Percentiles rank a stretch among this genome's conserved stretches.
Evolutionary conservation across 2,329 filamentous ascomycete genomes (phyloP).

Genomic region (Cephalotrichum gorgonifer): DNA sequence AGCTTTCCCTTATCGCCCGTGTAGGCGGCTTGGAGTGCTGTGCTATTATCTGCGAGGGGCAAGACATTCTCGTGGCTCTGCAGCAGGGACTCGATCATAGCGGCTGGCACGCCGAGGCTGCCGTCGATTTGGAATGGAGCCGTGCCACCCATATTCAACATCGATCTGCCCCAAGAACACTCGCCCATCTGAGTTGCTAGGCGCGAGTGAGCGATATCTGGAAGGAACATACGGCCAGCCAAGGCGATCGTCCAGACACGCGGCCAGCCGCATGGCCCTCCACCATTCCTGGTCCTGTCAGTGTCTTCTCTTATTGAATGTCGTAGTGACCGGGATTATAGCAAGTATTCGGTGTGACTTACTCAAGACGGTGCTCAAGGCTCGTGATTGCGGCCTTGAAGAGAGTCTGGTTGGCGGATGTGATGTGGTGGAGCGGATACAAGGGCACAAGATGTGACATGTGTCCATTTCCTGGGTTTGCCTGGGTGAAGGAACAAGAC

Average conservation of each 20-base stretch:
- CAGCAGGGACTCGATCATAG: constrained; percentile 31
- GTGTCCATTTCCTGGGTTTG: not conserved
- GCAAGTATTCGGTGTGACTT: not conserved
- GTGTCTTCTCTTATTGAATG: not conserved
- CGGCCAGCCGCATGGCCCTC: constrained; percentile 36
- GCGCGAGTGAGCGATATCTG: constrained; percentile 1
- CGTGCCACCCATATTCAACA: constrained; percentile 19
- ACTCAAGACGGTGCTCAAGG: constrained; percentile 4
- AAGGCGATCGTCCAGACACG: constrained; percentile 34
- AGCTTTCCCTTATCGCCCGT: constrained; percentile 8
- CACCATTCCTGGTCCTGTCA: constrained; percentile 18
- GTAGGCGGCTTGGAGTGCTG: not conserved
- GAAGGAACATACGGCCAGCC: constrained; percentile 5
- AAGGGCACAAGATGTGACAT: not conserved
- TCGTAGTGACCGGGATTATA: not conserved
- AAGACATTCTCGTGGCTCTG: constrained; percentile 20
- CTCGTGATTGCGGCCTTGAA: constrained; percentile 1
- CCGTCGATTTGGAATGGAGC: constrained; percentile 37
- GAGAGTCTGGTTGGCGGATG: constrained; percentile 4
- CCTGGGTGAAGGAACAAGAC: not conserved
- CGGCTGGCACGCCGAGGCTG: constrained; percentile 34
- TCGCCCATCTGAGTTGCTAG: constrained; percentile 1
- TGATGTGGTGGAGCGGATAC: constrained; percentile 2
- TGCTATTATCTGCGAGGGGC: not conserved
- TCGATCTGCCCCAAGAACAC: not conserved